These are phyloP conservation scores for Plasmodium coatneyi DNA, from an alignment of 169 alveolate species.

Conservation along the genomic window DNA sequence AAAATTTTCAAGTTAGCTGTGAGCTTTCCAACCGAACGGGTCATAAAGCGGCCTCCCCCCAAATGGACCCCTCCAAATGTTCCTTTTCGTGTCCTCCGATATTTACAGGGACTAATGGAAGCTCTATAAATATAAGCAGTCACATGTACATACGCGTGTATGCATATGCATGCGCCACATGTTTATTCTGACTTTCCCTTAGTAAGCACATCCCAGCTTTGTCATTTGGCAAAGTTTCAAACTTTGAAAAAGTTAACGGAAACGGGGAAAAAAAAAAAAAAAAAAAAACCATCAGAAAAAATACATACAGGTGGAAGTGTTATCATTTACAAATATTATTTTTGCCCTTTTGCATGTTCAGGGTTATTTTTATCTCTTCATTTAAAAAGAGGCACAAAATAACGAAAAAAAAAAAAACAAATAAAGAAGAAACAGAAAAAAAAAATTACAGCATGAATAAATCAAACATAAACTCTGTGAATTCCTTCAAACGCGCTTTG, in stretches of 20 bases:
- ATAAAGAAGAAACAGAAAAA: background rate
- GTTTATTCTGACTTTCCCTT: background rate
- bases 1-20: background rate
- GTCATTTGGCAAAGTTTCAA: background rate
- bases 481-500: background rate
- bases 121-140: background rate
- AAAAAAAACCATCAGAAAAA: slow-evolving; percentile 1
- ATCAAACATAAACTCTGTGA: background rate
- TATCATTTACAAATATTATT: background rate
- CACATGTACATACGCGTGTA: background rate
- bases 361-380: background rate
- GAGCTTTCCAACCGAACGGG: background rate
- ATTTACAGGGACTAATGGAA: background rate
- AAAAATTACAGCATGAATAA: background rate
- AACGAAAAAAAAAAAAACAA: background rate
- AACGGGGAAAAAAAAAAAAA: background rate
- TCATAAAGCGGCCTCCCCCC: background rate
- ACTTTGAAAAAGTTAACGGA: background rate
- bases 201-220: background rate
- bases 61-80: background rate
- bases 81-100: background rate
- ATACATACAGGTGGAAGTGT: background rate
- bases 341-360: background rate
- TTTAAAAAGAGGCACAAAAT: background rate
- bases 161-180: slow-evolving; percentile 15